Base-by-base conservation (phyloP, 352 stramenopile species). In the Sclerospora graminicola region DNA sequence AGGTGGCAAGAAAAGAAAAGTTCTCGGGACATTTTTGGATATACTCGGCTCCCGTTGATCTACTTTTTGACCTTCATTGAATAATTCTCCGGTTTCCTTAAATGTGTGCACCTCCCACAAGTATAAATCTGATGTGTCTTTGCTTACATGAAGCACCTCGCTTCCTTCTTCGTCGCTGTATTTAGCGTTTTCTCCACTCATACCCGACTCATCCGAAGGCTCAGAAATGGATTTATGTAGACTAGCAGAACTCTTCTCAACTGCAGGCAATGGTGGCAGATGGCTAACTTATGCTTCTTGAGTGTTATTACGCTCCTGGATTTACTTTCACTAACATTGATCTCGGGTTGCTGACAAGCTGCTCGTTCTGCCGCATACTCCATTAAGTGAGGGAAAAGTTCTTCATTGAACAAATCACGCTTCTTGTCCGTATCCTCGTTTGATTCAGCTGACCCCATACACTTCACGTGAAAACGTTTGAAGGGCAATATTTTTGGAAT, bases 201-300 rank as follows among this genome's bases (percentile, higher is more conserved):
- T 10, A 18, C 55, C 53, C 2, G 54, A 68, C 18, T 67, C 77
- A 38, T 89, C 80, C 1, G 74, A 83, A 1, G 71, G 73, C 44
- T 89, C 77, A 55, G 89, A 92, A 40, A 92, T 89, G 11, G 76
- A 82, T 57, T 82, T 77, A 20, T 89, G 54, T 33, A 92, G 47
- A 60, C 63, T 67, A 1, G 41, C 40, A 5, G 66, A 58, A 2
- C 75, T 63, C 24, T 76, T 74, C 26, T 67, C 39, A n/a, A 63
- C 51, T 26, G 53, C 45, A 26, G 65, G 65, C 5, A 89, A 44
- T 7, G 59, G 51, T 4, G 54, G 57, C 1, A 85, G 43, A 13
- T 71, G 57, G 8, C 60, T 45, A 2, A 50, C 45, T 2, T 47
- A 49, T 8, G 30, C 9, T 15, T 0, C 13, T 29, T 57, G 19